Conservation (phyloP, 139 green algal species). For the Penium margaritaceum region DNA sequence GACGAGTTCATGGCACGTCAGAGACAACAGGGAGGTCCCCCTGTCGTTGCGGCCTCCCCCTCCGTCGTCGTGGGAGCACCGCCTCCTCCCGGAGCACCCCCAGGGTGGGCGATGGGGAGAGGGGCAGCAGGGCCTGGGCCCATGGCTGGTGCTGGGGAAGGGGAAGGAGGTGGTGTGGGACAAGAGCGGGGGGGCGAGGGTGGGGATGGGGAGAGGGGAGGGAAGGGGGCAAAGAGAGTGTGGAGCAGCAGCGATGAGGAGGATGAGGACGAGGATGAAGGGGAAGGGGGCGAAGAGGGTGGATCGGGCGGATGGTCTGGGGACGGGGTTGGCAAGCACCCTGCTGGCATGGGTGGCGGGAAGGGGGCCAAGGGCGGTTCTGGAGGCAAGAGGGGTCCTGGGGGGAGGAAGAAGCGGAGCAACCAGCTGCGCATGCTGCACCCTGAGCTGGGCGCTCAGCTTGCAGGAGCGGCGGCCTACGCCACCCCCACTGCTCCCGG, state of each 20-base stretch:
- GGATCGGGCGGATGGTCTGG: neutral
- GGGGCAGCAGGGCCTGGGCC: neutral
- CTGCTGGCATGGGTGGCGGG: neutral
- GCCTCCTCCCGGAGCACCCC: neutral
- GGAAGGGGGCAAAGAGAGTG: neutral
- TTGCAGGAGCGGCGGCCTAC: too few species aligned
- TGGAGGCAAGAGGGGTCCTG: neutral
- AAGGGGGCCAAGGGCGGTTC: neutral
- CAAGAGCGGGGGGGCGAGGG: neutral
- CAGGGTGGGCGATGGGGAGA: neutral
- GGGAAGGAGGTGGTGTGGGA: neutral
- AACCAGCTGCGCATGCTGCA: neutral
- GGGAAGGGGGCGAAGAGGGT: neutral
- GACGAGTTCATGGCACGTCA: conserved; percentile 42
- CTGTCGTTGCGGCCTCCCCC: neutral
- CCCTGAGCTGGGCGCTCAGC: too few species aligned
- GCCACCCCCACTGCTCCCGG: too few species aligned
- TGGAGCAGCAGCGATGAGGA: neutral
- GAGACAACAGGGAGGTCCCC: conserved; percentile 9
- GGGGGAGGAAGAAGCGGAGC: neutral
- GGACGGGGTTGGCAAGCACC: neutral
- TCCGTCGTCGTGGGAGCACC: neutral
- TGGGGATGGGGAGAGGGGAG: neutral
- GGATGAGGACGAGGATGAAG: neutral
- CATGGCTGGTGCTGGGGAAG: neutral